Percentiles rank a stretch among this genome's conserved stretches.
Evolutionary conservation across 2,329 filamentous ascomycete genomes (phyloP).

Genomic region (Aspergillus quadricinctus): DNA sequence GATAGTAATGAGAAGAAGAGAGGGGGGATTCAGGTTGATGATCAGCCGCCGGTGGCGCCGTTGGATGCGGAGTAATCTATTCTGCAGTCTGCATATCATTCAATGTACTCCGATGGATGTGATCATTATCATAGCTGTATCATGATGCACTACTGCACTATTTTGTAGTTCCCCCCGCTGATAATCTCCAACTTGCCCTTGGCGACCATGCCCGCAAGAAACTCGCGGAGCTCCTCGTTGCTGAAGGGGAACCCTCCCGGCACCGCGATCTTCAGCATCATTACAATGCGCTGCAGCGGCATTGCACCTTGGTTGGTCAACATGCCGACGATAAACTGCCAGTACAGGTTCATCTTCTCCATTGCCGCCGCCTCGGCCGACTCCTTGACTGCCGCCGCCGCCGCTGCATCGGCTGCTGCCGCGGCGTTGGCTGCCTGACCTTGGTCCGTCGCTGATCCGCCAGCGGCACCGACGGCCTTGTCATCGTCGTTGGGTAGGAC

Average conservation of each 20-base stretch:
- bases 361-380: constrained; percentile 55
- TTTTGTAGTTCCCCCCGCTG: constrained; percentile 64
- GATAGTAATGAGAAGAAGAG: constrained; percentile 81
- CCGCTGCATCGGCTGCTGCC: constrained; percentile 39
- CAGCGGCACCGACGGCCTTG: constrained; percentile 15
- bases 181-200: constrained; percentile 65
- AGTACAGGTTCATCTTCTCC: constrained; percentile 71
- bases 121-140: background rate
- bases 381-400: constrained; percentile 40
- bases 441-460: constrained; percentile 13
- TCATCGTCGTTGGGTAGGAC: constrained; percentile 38
- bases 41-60: constrained; percentile 69
- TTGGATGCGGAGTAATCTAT: constrained; percentile 67
- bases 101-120: background rate
- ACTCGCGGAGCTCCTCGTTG: constrained; percentile 79
- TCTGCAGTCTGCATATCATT: background rate
- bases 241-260: constrained; percentile 85
- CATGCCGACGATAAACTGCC: constrained; percentile 92
- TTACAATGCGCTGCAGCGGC: constrained; percentile 74
- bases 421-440: constrained; percentile 26
- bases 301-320: constrained; percentile 86
- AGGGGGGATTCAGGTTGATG: constrained; percentile 82
- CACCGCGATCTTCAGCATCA: constrained; percentile 93
- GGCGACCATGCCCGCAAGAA: constrained; percentile 73
- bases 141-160: constrained; percentile 21